Evolutionary conservation across 345 rosid species (phyloP).

Genomic region (Hevea brasiliensis): DNA sequence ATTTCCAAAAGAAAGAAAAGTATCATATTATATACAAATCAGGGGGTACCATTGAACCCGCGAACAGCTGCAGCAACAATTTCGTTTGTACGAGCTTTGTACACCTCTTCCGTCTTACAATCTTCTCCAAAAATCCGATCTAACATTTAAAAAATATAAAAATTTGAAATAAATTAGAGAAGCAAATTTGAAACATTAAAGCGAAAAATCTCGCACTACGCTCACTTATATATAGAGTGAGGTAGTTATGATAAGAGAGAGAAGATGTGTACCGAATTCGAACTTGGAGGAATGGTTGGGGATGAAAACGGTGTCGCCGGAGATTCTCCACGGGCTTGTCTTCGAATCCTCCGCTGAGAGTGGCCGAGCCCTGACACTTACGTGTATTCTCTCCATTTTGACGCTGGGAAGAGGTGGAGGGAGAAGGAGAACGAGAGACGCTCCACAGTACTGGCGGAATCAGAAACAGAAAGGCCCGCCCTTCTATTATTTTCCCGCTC

Average conservation of each 20-base stretch:
- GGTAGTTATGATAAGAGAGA: background rate
- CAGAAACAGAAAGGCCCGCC: background rate
- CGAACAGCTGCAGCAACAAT: slow-evolving; percentile 82
- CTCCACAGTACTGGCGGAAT: background rate
- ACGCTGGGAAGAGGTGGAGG: background rate
- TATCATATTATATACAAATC: background rate
- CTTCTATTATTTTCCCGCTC: too few species aligned
- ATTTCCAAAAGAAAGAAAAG: background rate
- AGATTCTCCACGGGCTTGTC: slow-evolving; percentile 79
- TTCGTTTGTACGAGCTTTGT: slow-evolving; percentile 67
- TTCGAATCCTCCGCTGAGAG: slow-evolving; percentile 71
- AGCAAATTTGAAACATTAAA: background rate
- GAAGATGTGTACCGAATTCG: slow-evolving; percentile 57
- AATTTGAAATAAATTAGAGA: too few species aligned
- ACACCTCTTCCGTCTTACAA: slow-evolving; percentile 63
- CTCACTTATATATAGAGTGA: background rate
- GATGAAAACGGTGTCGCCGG: slow-evolving; percentile 60
- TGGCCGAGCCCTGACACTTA: slow-evolving; percentile 78
- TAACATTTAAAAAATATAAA: slow-evolving; percentile 14
- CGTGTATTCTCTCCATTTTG: slow-evolving; percentile 83
- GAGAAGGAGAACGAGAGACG: background rate
- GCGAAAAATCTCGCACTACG: background rate
- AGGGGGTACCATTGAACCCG: slow-evolving; percentile 78
- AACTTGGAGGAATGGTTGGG: slow-evolving; percentile 56
- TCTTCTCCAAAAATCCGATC: slow-evolving; percentile 70